phyloP scores from a whole-genome alignment of 352 stramenopile species.

The Globisporangium radiosum region DNA sequence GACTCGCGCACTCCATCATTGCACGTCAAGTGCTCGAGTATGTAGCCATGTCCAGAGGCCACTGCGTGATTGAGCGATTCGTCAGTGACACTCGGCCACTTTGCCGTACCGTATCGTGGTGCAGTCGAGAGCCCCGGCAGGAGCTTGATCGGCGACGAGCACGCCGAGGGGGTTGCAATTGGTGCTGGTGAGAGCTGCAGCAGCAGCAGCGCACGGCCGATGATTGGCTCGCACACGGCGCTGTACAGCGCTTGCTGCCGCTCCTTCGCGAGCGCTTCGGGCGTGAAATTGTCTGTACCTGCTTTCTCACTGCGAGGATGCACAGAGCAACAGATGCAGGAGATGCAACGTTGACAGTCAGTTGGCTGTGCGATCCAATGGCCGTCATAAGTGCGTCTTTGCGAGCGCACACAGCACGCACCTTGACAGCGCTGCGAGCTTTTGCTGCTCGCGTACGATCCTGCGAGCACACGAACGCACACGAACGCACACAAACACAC shows the following conservation, averaged over 20 bases:
- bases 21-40: too few species aligned
- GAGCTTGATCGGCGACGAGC: conserved; percentile 51
- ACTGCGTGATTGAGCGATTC: too few species aligned
- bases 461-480: conserved; percentile 15
- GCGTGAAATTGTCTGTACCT: conserved; percentile 19
- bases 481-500: not conserved
- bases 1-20: not conserved
- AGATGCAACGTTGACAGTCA: too few species aligned
- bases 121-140: conserved; percentile 63
- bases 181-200: conserved; percentile 48
- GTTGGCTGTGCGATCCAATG: too few species aligned
- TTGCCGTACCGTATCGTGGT: conserved; percentile 37
- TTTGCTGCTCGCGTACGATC: conserved; percentile 87
- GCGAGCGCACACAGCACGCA: conserved; percentile 11
- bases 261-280: conserved; percentile 54
- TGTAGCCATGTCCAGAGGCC: too few species aligned
- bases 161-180: conserved; percentile 18
- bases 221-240: conserved; percentile 72
- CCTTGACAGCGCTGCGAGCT: conserved; percentile 57
- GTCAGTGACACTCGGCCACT: too few species aligned
- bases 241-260: conserved; percentile 71
- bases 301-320: conserved; percentile 24
- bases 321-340: not conserved
- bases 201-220: conserved; percentile 60
- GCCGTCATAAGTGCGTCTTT: too few species aligned